phyloP scores from a whole-genome alignment of 345 rosid genomes.

The Pugionium cornutum region DNA sequence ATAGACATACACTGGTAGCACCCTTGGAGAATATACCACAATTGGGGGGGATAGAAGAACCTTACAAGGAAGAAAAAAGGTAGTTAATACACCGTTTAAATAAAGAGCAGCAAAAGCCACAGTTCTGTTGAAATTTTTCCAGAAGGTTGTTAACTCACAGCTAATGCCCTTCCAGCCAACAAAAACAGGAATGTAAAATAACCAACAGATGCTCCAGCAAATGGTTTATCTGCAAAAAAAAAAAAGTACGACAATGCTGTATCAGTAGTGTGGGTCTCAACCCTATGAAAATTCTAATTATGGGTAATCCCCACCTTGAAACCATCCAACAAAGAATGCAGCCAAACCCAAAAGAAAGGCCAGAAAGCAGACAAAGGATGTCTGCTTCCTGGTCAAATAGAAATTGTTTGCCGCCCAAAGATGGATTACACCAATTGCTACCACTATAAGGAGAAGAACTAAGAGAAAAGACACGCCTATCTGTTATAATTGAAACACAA shows the following conservation, averaged over 20 bases:
- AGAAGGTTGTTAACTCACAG: slow-evolving; percentile 57
- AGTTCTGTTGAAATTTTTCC: neutral
- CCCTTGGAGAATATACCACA: slow-evolving; percentile 98
- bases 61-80: slow-evolving; percentile 38
- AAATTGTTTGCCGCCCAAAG: slow-evolving; percentile 99
- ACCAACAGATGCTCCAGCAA: slow-evolving; percentile 99
- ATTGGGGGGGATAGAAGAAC: slow-evolving; percentile 99
- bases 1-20: slow-evolving; percentile 93
- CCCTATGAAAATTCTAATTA: slow-evolving; percentile 25
- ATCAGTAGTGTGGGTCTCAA: slow-evolving; percentile 19
- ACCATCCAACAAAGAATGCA: slow-evolving; percentile 93
- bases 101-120: slow-evolving; percentile 12
- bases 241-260: slow-evolving; percentile 24
- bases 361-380: slow-evolving; percentile 83
- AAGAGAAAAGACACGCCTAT: slow-evolving; percentile 88
- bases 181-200: slow-evolving; percentile 91
- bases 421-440: slow-evolving; percentile 90
- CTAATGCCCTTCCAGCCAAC: slow-evolving; percentile 94
- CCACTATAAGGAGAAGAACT: slow-evolving; percentile 81
- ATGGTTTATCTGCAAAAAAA: slow-evolving; percentile 69
- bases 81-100: slow-evolving; percentile 7
- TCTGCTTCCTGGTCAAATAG: slow-evolving; percentile 90
- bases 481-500: slow-evolving; percentile 55
- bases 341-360: slow-evolving; percentile 96
- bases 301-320: slow-evolving; percentile 60